Evolutionary conservation across 306 rosid genomes (phyloP).

Genomic region (Pueraria montana): DNA sequence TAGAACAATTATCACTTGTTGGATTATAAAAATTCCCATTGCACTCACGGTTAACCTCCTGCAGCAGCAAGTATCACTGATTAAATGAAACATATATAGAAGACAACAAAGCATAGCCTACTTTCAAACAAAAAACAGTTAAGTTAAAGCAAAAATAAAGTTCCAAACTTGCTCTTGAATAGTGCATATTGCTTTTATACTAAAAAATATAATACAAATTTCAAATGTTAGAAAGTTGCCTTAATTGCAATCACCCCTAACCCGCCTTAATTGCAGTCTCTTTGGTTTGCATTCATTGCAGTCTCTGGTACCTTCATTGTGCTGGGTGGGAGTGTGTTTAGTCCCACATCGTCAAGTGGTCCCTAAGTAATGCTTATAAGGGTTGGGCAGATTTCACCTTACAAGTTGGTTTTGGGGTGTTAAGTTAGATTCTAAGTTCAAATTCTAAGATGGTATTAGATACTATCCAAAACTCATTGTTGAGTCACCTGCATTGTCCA

Average conservation of each 20-base stretch:
- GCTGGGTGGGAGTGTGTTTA: background rate
- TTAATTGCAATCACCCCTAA: background rate
- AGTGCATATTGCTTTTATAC: background rate
- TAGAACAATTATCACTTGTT: constrained; percentile 48
- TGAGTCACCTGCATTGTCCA: background rate
- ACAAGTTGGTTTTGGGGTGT: background rate
- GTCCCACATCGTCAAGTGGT: background rate
- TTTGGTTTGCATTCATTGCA: background rate
- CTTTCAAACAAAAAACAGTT: constrained; percentile 29
- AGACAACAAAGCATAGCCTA: constrained; percentile 11
- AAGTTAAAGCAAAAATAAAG: background rate
- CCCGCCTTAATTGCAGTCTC: background rate
- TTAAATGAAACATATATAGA: constrained; percentile 40
- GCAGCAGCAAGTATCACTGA: constrained; percentile 47
- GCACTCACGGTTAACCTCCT: constrained; percentile 69
- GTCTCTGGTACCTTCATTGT: background rate
- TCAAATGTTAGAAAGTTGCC: background rate
- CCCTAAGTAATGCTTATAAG: background rate
- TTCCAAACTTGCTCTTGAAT: constrained; percentile 32
- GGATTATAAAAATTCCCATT: constrained; percentile 68
- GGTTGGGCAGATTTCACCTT: background rate
- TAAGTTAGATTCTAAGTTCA: background rate
- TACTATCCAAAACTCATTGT: background rate
- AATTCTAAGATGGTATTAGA: background rate
- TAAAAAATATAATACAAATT: background rate